Evolutionary conservation across 768 basidiomycete species (phyloP).

Genomic region (Xerocomellus chrysenteron): DNA sequence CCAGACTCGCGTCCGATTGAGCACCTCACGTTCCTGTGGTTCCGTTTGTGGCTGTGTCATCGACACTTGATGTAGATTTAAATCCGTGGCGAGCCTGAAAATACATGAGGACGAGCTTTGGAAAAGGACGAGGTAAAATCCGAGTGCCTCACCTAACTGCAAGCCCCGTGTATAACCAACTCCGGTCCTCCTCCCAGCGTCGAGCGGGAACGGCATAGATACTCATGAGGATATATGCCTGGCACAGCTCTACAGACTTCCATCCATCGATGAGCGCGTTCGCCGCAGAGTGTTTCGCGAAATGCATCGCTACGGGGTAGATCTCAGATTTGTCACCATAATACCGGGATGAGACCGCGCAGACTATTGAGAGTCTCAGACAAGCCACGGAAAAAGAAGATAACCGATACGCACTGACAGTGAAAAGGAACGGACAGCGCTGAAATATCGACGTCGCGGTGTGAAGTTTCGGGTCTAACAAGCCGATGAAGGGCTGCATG

Average conservation of each 20-base stretch:
- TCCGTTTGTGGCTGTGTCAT: constrained; percentile 64
- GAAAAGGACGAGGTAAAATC: background rate
- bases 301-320: constrained; percentile 87
- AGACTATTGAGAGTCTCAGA: constrained; percentile 47
- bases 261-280: constrained; percentile 78
- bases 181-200: constrained; percentile 87
- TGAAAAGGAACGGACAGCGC: constrained; percentile 88
- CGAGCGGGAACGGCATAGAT: constrained; percentile 78
- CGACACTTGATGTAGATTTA: constrained; percentile 76
- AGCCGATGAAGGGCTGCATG: constrained; percentile 58
- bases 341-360: constrained; percentile 83
- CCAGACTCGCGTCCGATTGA: constrained; percentile 88
- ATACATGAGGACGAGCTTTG: background rate
- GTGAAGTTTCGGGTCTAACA: constrained; percentile 80
- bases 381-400: background rate
- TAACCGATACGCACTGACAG: constrained; percentile 58
- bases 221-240: constrained; percentile 89
- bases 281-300: constrained; percentile 79
- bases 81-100: constrained; percentile 77
- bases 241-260: constrained; percentile 86
- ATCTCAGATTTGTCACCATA: constrained; percentile 78
- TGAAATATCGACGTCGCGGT: constrained; percentile 77
- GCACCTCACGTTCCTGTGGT: constrained; percentile 74
- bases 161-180: constrained; percentile 86
- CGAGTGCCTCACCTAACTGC: constrained; percentile 60